Conservation (phyloP, 169 alveolate genomes). For the Plasmodium knowlesi region DNA sequence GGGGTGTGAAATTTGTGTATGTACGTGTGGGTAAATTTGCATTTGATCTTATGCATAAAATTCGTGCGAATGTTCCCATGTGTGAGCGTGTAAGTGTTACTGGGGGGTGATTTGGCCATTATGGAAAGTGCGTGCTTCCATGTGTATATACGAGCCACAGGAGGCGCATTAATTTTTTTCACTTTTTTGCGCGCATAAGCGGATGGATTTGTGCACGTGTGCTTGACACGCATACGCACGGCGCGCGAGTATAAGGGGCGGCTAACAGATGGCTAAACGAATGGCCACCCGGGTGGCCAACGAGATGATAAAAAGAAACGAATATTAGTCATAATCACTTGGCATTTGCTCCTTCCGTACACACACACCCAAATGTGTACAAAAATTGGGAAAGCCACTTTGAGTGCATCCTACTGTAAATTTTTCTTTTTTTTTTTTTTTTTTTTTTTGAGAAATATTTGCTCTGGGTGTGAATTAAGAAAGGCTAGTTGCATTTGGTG, state of each 20-base stretch:
- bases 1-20: background rate
- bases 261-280: background rate
- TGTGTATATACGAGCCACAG: background rate
- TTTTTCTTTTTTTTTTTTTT: background rate
- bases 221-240: conserved; percentile 3
- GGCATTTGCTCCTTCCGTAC: background rate
- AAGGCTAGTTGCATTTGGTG: background rate
- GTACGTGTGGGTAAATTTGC: background rate
- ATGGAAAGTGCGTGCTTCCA: background rate
- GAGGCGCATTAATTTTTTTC: background rate
- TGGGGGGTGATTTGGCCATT: background rate
- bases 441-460: background rate
- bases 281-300: background rate
- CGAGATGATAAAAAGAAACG: background rate
- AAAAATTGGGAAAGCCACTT: background rate
- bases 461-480: background rate
- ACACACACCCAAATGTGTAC: background rate
- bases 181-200: background rate
- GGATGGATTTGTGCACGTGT: background rate
- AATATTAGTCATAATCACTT: background rate
- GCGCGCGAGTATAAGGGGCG: background rate
- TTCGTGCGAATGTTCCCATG: background rate
- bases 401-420: background rate
- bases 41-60: background rate
- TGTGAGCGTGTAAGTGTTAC: background rate